Evolutionary conservation across 2,329 filamentous ascomycete genomes (phyloP), one percentile per base, ranked within the genome.

Genomic region (Nemania sp.): DNA sequence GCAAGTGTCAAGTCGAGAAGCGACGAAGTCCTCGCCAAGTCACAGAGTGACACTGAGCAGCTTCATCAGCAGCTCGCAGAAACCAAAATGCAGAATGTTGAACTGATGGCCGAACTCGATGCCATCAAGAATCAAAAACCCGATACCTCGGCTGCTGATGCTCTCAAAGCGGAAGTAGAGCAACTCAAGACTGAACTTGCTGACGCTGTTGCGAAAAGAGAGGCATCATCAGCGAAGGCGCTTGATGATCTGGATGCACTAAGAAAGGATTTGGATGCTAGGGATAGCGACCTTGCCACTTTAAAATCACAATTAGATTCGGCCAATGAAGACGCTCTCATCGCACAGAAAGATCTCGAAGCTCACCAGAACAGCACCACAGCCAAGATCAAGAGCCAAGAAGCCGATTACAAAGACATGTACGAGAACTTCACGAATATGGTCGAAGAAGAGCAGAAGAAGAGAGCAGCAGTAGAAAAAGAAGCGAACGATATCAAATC

Each of bases 341-440:
- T 80, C 49, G 68, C 73, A 1, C 71, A 77, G 56, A 80, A 81
- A 67, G 80, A 83, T 46, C 71, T 84, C 0, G 78, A 81, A 57
- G 75, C 79, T 6, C 72, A 78, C 61, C 77, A 75, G 68, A 72
- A 76, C 19, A 77, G 81, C 62, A 75, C 77, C 3, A 77, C 79
- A 9, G 76, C 76, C 9, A 77, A 76, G 66, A 64, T 73, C 47
- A 82, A 83, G 77, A 81, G 76, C n/a, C 74, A 79, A 41, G 74
- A 77, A 67, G 75, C 77, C n/a, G 81, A 85, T 66, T 85, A 83
- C 69, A 77, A 80, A 65, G 82, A 85, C 59, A 80, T 86, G 73
- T 80, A 83, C 65, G 82, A 86, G 46, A 83, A 79, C 56, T 77
- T 86, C 74, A 84, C 80, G 4, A 71, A 80, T 61, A 72, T 86